Base-by-base conservation (phyloP, 177 flowering plant species). In the Vitis hybrid region DNA sequence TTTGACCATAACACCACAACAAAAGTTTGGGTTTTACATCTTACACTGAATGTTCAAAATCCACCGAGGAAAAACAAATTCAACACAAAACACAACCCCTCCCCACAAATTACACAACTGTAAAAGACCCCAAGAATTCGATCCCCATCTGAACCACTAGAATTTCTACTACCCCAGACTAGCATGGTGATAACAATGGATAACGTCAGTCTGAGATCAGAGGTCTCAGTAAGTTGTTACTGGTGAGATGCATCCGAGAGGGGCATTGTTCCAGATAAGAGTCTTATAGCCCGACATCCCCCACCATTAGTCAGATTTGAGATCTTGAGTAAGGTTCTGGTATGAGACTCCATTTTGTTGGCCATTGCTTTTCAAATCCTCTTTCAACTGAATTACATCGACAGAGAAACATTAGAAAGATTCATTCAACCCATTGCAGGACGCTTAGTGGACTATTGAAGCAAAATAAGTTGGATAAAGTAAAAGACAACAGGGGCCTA, bases 351-450 rank as follows among this genome's bases (percentile, higher is more conserved):
- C 83, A 70, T 78, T 81, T 75, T 80, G 78, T 62, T 68, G 52
- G 1, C 68, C 77, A 52, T 52, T 20, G 5, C 26, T 69, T 71
- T 70, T 55, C 64, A 48, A 50, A n/a, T 74, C 79, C 67, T 76
- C 88, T 72, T 68, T 83, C 81, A 84, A 29, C 89, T 86, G 72
- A 49, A 70, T 60, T 50, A 16, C 15, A 72, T 39, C 11, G 62
- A 55, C 1, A 33, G 31, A 11, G 61, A 49, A 39, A 4, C 2
- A 16, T 75, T 15, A 67, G 64, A 68, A 29, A 16, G 3, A 53
- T 12, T 49, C 6, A 22, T 15, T 39, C 45, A 29, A 51, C 3
- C n/a, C 69, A 45, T 51, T 60, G n/a, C 12, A 45, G 52, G 51
- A 39, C 29, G 26, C 61, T 15, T n/a, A 51, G 6, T 60, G 63